phyloP scores from a whole-genome alignment of 345 rosid species.

The Rhodomyrtus tomentosa region DNA sequence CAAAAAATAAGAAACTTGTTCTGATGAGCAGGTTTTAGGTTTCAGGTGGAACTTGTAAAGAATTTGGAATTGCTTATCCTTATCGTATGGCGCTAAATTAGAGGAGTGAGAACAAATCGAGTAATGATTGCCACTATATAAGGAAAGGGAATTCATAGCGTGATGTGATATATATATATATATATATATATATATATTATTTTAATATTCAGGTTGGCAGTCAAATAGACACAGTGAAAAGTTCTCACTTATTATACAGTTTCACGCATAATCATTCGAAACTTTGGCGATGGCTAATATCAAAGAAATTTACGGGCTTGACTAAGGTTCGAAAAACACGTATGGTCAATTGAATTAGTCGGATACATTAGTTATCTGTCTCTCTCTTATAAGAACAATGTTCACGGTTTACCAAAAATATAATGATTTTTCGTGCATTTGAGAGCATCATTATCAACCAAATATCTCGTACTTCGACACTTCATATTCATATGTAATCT shows the following conservation, averaged over 20 bases:
- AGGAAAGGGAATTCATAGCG: too few species aligned
- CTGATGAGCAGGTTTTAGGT: too few species aligned
- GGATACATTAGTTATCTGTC: not conserved
- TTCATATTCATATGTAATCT: too few species aligned
- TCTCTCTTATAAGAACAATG: not conserved
- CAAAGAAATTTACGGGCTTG: not conserved
- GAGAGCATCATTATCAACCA: not conserved
- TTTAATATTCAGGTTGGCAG: too few species aligned
- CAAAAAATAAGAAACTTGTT: too few species aligned
- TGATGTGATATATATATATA: too few species aligned
- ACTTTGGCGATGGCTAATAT: not conserved
- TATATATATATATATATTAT: too few species aligned
- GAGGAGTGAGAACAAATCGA: not conserved
- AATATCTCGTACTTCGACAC: too few species aligned
- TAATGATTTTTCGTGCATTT: too few species aligned
- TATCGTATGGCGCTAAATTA: not conserved
- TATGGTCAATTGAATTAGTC: not conserved
- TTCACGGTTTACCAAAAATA: too few species aligned
- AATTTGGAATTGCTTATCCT: too few species aligned
- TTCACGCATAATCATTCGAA: not conserved
- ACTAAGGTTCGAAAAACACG: not conserved
- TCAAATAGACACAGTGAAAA: not conserved
- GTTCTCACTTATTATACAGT: not conserved
- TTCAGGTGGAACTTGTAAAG: too few species aligned
- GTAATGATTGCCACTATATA: not conserved